phyloP scores from a whole-genome alignment of 1,284 basidiomycete species.

The Phlebopus sp. region DNA sequence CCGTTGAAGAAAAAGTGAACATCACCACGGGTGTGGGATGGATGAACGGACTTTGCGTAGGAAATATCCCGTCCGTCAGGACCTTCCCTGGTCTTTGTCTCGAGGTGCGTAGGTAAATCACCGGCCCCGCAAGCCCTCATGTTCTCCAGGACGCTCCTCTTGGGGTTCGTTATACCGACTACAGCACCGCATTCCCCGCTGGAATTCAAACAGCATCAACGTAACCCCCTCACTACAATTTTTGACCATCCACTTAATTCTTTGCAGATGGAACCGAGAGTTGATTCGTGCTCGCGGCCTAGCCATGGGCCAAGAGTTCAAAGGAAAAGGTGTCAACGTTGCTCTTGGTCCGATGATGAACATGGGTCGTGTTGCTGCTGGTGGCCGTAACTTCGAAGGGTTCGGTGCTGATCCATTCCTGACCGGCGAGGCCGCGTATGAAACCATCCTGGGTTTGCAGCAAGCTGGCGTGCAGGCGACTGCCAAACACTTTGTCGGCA shows the following conservation, averaged over 20 bases:
- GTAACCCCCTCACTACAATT: conserved; percentile 33
- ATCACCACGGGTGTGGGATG: conserved; percentile 40
- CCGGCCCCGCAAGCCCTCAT: not conserved
- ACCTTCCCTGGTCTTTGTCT: conserved; percentile 32
- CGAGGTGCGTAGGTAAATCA: conserved; percentile 16
- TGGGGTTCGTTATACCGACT: conserved; percentile 41
- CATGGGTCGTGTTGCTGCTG: conserved; percentile 42
- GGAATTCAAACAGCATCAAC: conserved; percentile 54
- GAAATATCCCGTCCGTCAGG: conserved; percentile 37
- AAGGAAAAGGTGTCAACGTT: conserved; percentile 70
- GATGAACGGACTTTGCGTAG: conserved; percentile 40
- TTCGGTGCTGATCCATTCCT: conserved; percentile 69
- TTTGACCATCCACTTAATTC: not conserved
- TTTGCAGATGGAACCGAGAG: conserved; percentile 31
- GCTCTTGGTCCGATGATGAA: conserved; percentile 60
- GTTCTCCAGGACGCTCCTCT: conserved; percentile 47
- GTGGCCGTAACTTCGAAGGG: conserved; percentile 73
- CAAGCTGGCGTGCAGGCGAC: conserved; percentile 60
- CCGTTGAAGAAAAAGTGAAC: conserved; percentile 43
- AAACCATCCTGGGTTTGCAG: conserved; percentile 63
- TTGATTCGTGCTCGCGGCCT: conserved; percentile 60
- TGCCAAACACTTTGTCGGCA: conserved; percentile 69
- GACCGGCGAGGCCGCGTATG: conserved; percentile 59
- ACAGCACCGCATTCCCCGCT: conserved; percentile 48
- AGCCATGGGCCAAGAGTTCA: conserved; percentile 72